Conservation (phyloP, 2,329 filamentous ascomycete species). For the Xylaria sp. region DNA sequence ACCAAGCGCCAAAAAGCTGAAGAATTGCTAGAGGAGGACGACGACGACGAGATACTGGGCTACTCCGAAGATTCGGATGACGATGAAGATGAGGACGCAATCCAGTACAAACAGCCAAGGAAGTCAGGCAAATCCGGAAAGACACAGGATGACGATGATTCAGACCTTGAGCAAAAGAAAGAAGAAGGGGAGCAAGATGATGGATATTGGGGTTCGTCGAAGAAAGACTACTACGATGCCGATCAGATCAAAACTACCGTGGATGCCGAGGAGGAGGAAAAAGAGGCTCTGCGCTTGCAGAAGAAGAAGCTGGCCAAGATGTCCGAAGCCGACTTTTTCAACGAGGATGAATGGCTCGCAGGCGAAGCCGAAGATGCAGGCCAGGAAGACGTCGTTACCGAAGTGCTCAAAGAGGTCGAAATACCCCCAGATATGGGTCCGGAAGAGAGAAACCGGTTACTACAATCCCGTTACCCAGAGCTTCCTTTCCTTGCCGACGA, state of each 20-base stretch:
- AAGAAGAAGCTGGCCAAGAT: conserved; percentile 91
- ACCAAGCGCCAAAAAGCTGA: conserved; percentile 80
- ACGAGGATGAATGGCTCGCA: conserved; percentile 85
- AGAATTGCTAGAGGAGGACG: conserved; percentile 54
- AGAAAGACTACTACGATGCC: conserved; percentile 91
- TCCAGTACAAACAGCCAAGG: conserved; percentile 60
- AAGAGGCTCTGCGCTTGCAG: conserved; percentile 87
- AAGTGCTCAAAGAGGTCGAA: conserved; percentile 85
- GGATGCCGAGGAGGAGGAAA: conserved; percentile 87
- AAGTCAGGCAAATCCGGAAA: conserved; percentile 44
- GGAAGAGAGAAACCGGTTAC: conserved; percentile 78
- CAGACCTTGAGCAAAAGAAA: conserved; percentile 62
- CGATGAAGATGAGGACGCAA: conserved; percentile 53
- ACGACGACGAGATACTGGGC: conserved; percentile 69
- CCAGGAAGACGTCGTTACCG: conserved; percentile 75
- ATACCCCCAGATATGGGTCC: conserved; percentile 82
- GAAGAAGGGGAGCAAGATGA: conserved; percentile 63
- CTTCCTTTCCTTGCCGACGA: conserved; percentile 88
- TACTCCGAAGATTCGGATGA: conserved; percentile 68
- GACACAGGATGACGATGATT: conserved; percentile 44
- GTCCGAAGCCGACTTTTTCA: conserved; percentile 93
- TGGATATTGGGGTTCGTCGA: conserved; percentile 87
- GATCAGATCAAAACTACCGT: conserved; percentile 66
- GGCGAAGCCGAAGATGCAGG: conserved; percentile 62
- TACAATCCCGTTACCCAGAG: conserved; percentile 88